Evolutionary conservation across 352 stramenopile species (phyloP).

Genomic region (Globisporangium emineosum): DNA sequence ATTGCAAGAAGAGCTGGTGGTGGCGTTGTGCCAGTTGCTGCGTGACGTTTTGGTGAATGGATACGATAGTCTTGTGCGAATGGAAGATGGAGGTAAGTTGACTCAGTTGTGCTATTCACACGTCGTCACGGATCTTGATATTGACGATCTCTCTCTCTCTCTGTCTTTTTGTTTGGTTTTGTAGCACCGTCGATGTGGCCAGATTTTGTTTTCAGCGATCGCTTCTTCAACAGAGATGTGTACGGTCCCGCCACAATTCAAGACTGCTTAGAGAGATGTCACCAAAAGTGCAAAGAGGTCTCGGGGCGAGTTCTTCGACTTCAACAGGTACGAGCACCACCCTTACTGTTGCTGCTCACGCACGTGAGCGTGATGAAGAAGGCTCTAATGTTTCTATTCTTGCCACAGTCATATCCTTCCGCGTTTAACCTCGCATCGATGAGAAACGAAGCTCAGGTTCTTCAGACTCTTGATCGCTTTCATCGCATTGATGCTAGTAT

Average conservation of each 20-base stretch:
- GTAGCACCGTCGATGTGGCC: constrained; percentile 73
- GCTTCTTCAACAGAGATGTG: constrained; percentile 65
- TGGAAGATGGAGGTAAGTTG: constrained; percentile 75
- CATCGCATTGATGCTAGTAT: constrained; percentile 71
- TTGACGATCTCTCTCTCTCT: not conserved
- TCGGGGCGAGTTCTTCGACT: constrained; percentile 64
- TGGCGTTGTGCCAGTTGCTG: constrained; percentile 69
- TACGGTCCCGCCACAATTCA: constrained; percentile 50
- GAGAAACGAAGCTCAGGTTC: constrained; percentile 71
- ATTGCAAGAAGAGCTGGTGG: constrained; percentile 67
- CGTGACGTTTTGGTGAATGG: constrained; percentile 67
- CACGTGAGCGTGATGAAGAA: not conserved
- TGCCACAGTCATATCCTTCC: constrained; percentile 25
- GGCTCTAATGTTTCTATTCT: not conserved
- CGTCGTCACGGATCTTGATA: no score
- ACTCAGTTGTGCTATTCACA: not conserved
- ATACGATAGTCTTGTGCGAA: constrained; percentile 69
- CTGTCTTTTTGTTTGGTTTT: constrained; percentile 4
- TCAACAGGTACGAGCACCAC: constrained; percentile 33
- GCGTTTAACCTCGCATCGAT: constrained; percentile 35
- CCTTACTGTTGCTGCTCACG: not conserved
- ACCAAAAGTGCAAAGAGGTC: constrained; percentile 49
- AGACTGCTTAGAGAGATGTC: constrained; percentile 46
- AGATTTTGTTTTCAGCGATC: constrained; percentile 59
- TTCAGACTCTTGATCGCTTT: constrained; percentile 80